These are phyloP conservation scores for Fusarium sacchari DNA, from an alignment of 2,329 filamentous ascomycete genomes.

Conservation along the genomic window DNA sequence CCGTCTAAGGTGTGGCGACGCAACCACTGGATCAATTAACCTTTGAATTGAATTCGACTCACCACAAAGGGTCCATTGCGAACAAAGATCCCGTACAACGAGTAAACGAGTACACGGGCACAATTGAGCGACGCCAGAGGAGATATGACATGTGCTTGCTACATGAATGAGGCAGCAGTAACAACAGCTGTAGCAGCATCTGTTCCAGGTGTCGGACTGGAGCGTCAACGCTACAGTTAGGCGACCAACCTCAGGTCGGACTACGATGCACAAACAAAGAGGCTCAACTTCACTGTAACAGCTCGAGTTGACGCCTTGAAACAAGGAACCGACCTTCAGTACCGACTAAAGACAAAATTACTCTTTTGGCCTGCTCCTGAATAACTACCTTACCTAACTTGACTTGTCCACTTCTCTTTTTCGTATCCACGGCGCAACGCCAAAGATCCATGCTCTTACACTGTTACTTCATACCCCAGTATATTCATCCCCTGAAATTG, in stretches of 20 bases:
- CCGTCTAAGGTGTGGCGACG: neutral
- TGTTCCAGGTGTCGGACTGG: neutral
- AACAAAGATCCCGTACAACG: constrained; percentile 1
- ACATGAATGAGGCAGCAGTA: neutral
- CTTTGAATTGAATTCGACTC: constrained; percentile 6
- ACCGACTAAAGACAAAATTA: neutral
- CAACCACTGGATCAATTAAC: neutral
- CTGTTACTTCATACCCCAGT: constrained; percentile 33
- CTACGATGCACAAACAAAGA: constrained; percentile 12
- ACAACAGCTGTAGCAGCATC: neutral
- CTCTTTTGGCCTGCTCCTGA: constrained; percentile 4
- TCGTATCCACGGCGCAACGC: constrained; percentile 29
- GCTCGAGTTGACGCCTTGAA: constrained; percentile 9
- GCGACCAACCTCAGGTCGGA: neutral
- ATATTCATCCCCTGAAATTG: constrained; percentile 37
- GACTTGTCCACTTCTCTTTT: constrained; percentile 16
- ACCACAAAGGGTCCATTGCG: neutral
- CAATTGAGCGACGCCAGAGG: neutral
- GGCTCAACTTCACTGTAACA: constrained; percentile 15
- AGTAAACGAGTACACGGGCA: neutral
- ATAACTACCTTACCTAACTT: neutral
- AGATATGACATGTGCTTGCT: neutral
- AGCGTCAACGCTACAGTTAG: neutral
- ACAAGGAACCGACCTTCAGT: constrained; percentile 1
- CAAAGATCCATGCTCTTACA: constrained; percentile 35